phyloP scores from a whole-genome alignment of 2,329 filamentous ascomycete genomes.

The Penicillium nordicum region DNA sequence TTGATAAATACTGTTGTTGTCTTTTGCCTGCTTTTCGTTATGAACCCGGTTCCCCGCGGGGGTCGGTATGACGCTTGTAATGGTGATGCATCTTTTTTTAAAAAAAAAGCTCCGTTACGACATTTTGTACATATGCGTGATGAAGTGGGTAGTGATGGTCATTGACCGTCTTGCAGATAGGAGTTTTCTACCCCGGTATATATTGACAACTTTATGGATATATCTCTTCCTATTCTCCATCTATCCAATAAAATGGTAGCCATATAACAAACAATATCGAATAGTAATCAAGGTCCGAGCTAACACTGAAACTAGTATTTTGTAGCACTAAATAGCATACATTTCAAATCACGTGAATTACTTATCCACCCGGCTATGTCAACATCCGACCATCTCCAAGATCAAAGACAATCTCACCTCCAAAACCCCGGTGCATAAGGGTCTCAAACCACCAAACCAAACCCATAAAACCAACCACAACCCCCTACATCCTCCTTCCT shows the following conservation, averaged over 20 bases:
- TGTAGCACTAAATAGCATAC: not conserved
- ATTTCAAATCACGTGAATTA: not conserved
- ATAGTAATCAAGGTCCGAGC: not conserved
- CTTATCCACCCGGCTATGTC: not conserved
- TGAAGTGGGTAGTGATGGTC: not conserved
- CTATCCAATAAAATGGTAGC: not conserved
- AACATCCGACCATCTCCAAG: not conserved
- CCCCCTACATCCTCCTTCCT: not conserved
- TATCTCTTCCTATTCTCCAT: not conserved
- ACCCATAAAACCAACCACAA: not conserved
- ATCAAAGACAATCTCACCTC: not conserved
- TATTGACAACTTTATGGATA: conserved; percentile 6
- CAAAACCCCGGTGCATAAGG: not conserved
- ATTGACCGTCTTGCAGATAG: conserved; percentile 1
- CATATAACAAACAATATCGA: not conserved
- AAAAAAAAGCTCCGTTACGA: conserved; percentile 11
- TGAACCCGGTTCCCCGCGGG: conserved; percentile 4
- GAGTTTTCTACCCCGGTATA: conserved; percentile 12
- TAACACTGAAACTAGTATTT: not conserved
- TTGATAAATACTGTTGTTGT: conserved; percentile 21
- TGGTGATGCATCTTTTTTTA: conserved; percentile 3
- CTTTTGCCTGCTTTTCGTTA: conserved; percentile 6
- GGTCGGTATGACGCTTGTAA: conserved; percentile 15
- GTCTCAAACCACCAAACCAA: not conserved
- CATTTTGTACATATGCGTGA: conserved; percentile 12